These are phyloP conservation scores for Debaryomyces coudertii DNA, from an alignment of 1,139 yeast genomes.

Conservation along the genomic window DNA sequence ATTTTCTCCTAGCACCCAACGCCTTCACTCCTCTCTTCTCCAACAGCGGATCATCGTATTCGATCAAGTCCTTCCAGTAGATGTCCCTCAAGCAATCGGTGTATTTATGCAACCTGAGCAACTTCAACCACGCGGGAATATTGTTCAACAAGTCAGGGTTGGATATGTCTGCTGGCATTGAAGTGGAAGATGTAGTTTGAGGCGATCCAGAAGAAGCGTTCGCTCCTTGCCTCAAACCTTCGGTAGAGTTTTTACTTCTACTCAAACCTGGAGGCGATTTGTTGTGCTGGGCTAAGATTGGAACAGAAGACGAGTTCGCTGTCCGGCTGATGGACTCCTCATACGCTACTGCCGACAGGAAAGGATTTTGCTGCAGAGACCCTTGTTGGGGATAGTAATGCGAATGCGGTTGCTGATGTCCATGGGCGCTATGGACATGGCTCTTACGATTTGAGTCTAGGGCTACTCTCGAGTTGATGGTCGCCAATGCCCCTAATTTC, in stretches of 20 bases:
- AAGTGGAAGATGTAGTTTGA: slow-evolving; percentile 19
- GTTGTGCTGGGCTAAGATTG: slow-evolving; percentile 26
- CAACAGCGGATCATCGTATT: slow-evolving; percentile 67
- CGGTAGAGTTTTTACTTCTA: slow-evolving; percentile 12
- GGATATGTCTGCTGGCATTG: slow-evolving; percentile 68
- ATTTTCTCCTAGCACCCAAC: slow-evolving; percentile 90
- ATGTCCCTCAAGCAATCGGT: slow-evolving; percentile 79
- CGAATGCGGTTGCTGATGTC: slow-evolving; percentile 16
- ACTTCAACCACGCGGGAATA: slow-evolving; percentile 90
- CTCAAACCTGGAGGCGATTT: slow-evolving; percentile 20
- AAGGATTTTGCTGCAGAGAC: slow-evolving; percentile 8
- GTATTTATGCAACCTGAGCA: slow-evolving; percentile 88
- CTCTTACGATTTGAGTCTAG: slow-evolving; percentile 55
- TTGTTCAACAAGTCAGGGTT: slow-evolving; percentile 68
- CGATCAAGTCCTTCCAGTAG: slow-evolving; percentile 79
- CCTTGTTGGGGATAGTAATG: slow-evolving; percentile 16
- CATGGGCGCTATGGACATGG: slow-evolving; percentile 17
- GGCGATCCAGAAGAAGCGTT: slow-evolving; percentile 13
- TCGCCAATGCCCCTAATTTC: slow-evolving; percentile 64
- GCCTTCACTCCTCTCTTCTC: slow-evolving; percentile 87
- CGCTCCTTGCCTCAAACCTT: not conserved
- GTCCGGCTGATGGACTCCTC: slow-evolving; percentile 43
- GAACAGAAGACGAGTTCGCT: slow-evolving; percentile 44
- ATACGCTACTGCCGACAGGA: slow-evolving; percentile 17
- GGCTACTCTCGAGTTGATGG: slow-evolving; percentile 63